A percentile compares a stretch with the other conserved stretches of the same genome.
These are phyloP conservation scores for Dendrocalamus latiflorus DNA, from an alignment of 202 grass and related monocot species.

Conservation along the genomic window DNA sequence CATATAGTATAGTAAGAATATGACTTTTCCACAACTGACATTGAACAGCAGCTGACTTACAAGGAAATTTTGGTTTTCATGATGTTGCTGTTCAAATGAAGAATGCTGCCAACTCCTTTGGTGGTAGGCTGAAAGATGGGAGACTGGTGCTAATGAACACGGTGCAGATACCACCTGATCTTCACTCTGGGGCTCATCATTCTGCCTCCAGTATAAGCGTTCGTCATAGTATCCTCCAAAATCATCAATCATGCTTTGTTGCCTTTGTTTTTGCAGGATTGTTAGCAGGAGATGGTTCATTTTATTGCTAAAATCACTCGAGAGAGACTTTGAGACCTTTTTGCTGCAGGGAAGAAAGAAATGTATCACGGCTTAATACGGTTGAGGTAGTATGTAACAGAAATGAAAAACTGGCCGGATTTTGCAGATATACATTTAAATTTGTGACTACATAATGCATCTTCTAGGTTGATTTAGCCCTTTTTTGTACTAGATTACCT, in stretches of 20 bases:
- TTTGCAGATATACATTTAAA: too few species aligned
- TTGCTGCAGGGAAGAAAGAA: slow-evolving; percentile 54
- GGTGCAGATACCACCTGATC: slow-evolving; percentile 47
- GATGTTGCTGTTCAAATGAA: slow-evolving; percentile 49
- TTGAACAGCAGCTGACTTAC: slow-evolving; percentile 41
- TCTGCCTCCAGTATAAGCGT: slow-evolving; percentile 55
- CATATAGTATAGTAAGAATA: slow-evolving; percentile 21
- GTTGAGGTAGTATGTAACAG: too few species aligned
- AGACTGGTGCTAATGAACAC: slow-evolving; percentile 48
- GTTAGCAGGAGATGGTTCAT: slow-evolving; percentile 73
- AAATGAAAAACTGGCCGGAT: too few species aligned
- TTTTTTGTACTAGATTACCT: too few species aligned
- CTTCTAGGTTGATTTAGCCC: too few species aligned
- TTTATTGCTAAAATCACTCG: slow-evolving; percentile 83
- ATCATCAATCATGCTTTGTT: slow-evolving; percentile 58
- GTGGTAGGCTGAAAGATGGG: slow-evolving; percentile 38
- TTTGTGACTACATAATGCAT: too few species aligned
- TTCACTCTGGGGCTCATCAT: slow-evolving; percentile 42
- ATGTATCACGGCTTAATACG: background rate
- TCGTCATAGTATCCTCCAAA: slow-evolving; percentile 57
- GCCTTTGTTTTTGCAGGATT: slow-evolving; percentile 63
- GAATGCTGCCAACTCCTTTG: slow-evolving; percentile 50
- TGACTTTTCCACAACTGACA: slow-evolving; percentile 13
- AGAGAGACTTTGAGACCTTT: slow-evolving; percentile 88
- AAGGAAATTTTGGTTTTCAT: slow-evolving; percentile 43